Base-by-base conservation (phyloP, 2,329 filamentous ascomycete species). In the Arthrobotrys conoides region DNA sequence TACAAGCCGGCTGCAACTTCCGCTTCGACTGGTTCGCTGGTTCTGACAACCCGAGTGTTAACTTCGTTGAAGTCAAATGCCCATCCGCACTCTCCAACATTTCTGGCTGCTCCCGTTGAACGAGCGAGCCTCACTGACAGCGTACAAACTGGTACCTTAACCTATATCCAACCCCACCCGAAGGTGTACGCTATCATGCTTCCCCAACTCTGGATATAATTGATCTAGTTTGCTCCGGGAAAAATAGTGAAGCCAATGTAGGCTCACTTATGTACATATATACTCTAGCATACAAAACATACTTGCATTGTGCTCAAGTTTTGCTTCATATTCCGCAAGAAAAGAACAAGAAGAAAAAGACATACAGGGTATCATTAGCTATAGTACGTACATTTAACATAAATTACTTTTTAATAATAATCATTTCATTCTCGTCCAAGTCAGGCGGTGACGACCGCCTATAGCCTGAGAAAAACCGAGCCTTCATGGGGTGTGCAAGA, bases 1-100 rank as follows among this genome's bases (percentile, higher is more conserved):
- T 91, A 65, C 87, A 89, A 84, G 85, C 84, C 9, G 89, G 89
- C 8, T 91, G 89, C 84, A 85, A 87, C 83, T 91, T 89, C 88
- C 88, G 89, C 77, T 91, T 90, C 82, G 88, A 90, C 84, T 91
- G 89, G 89, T 90, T 90, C 84, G 82, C 85, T 80, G 87, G 87
- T 79, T 86, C 88, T 61, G 87, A 90, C 82, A 90, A 90, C 84
- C 88, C 89, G 5, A 82, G 81, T 30, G 87, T 90, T 68, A 85
- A 83, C 68, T 90, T 88, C 83, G 84, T 86, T 83, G 86, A 88
- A 83, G 88, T 91, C 12, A 85, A 86, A 79, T 90, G 88, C 83
- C 88, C 88, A 14, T 83, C 85, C 41, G 86, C 84, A 51, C 81
- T 90, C 30, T 24, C 33, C 8, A 69, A 65, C 24, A 57, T 78